phyloP scores from a whole-genome alignment of 495 filamentous ascomycete species.

The Aspergillus incahuasiensis region DNA sequence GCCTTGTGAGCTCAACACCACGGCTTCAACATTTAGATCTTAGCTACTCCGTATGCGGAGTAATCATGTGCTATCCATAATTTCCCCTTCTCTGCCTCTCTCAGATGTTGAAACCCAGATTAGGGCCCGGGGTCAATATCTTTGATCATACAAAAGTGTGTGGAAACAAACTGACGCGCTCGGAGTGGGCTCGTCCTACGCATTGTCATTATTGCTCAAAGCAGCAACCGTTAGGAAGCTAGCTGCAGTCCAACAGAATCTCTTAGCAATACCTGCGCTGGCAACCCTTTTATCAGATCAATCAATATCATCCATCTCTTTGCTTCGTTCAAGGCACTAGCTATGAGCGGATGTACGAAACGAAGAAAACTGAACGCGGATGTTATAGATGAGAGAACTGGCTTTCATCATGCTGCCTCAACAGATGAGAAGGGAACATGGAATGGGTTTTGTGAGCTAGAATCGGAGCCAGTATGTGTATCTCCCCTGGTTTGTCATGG shows the following conservation, averaged over 20 bases:
- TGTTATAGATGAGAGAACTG: slow-evolving; percentile 6
- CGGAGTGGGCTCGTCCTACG: background rate
- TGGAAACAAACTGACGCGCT: background rate
- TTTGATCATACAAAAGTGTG: background rate
- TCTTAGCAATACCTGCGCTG: background rate
- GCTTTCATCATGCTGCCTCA: slow-evolving; percentile 34
- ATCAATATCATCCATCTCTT: background rate
- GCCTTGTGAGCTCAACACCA: slow-evolving; percentile 7
- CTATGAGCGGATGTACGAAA: slow-evolving; percentile 35
- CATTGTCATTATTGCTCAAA: background rate
- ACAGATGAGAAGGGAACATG: slow-evolving; percentile 45
- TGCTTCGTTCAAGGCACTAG: background rate
- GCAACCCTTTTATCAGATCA: background rate
- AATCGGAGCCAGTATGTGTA: slow-evolving; percentile 76
- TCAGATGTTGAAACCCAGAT: background rate
- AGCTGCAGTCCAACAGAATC: background rate
- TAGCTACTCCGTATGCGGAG: no score
- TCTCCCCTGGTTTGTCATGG: background rate
- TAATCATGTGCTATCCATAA: no score
- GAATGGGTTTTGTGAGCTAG: slow-evolving; percentile 83
- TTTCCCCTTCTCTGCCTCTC: background rate
- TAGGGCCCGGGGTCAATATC: background rate
- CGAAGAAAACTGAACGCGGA: slow-evolving; percentile 28
- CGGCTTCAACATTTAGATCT: background rate
- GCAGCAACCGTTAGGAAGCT: background rate